Conservation (phyloP, 2,329 filamentous ascomycete genomes). For the Periconia macrospinosa region DNA sequence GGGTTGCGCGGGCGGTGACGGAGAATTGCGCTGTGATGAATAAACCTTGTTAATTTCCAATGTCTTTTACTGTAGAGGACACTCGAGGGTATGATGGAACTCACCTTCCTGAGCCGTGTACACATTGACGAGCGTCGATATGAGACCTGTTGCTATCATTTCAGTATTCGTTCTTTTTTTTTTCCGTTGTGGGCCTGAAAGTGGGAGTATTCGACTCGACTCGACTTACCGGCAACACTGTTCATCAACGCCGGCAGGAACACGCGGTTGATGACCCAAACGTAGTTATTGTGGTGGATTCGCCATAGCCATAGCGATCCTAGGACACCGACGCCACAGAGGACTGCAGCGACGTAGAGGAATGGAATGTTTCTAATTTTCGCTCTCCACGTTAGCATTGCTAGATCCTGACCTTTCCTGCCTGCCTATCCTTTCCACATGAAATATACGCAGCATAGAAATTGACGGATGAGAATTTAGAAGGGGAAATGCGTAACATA, state of each 20-base stretch:
- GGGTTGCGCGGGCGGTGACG: conserved; percentile 47
- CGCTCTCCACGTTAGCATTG: neutral
- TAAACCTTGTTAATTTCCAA: neutral
- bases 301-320: conserved; percentile 51
- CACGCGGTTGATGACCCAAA: conserved; percentile 58
- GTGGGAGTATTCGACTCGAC: neutral
- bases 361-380: conserved; percentile 41
- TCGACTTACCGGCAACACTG: conserved; percentile 44
- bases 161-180: neutral
- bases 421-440: too few relatives aligned
- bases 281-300: conserved; percentile 53
- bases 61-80: neutral
- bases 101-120: conserved; percentile 51
- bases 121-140: conserved; percentile 54
- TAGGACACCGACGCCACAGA: conserved; percentile 45
- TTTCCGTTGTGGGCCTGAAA: neutral
- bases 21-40: conserved; percentile 23
- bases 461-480: neutral
- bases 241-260: conserved; percentile 51
- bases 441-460: too few relatives aligned
- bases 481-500: neutral
- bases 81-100: conserved; percentile 23
- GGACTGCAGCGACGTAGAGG: conserved; percentile 49
- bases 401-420: too few relatives aligned
- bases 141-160: conserved; percentile 34